These are phyloP conservation scores for Chloris gayana DNA, from an alignment of 176 grass and related monocot genomes.

Conservation along the genomic window DNA sequence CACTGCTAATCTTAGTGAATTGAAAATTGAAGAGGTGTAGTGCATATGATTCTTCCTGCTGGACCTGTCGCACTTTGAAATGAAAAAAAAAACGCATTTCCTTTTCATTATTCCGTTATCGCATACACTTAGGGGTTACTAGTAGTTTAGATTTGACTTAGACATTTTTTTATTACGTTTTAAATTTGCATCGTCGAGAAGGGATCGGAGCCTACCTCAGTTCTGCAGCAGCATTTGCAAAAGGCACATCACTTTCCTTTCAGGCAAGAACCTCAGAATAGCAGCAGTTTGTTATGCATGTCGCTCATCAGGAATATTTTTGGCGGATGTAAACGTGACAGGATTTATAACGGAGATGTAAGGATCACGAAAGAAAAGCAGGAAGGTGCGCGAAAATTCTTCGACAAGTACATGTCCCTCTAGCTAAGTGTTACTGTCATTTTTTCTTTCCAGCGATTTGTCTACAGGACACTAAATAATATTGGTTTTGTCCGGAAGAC, in stretches of 20 bases:
- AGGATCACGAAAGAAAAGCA: constrained; percentile 4
- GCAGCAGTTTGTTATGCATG: constrained; percentile 47
- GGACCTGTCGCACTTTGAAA: constrained; percentile 33
- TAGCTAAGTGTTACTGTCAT: constrained; percentile 39
- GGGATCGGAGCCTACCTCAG: constrained; percentile 54
- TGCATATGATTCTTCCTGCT: constrained; percentile 75
- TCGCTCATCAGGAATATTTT: constrained; percentile 43
- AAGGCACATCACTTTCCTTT: constrained; percentile 62
- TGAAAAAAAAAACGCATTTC: constrained; percentile 39
- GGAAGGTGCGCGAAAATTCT: constrained; percentile 36
- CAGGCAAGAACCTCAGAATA: constrained; percentile 48
- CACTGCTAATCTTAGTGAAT: constrained; percentile 27
- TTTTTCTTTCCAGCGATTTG: neutral
- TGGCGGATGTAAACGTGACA: constrained; percentile 29
- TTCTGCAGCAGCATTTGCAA: constrained; percentile 45
- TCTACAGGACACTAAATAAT: no score
- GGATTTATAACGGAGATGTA: constrained; percentile 40
- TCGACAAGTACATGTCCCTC: neutral
- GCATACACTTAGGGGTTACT: constrained; percentile 25
- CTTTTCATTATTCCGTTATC: constrained; percentile 60
- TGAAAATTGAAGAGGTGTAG: constrained; percentile 55
- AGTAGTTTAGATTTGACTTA: constrained; percentile 75
- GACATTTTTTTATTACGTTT: constrained; percentile 58
- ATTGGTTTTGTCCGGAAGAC: no score
- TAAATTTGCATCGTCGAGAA: constrained; percentile 70